Conservation (phyloP, 176 grass and related monocot species). For the Otatea glauca region DNA sequence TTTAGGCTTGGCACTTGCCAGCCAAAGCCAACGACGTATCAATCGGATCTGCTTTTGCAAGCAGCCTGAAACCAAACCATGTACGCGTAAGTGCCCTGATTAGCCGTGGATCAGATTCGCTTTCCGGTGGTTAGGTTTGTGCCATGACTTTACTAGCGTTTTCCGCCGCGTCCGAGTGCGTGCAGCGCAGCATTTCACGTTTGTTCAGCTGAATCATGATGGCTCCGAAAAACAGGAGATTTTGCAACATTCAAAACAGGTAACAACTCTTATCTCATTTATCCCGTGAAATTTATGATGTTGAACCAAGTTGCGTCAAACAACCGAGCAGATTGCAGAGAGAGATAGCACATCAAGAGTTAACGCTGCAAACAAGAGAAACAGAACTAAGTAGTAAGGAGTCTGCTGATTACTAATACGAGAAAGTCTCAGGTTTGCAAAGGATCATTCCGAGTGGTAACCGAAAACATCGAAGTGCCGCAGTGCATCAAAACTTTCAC, state of each 20-base stretch:
- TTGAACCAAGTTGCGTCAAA: not conserved
- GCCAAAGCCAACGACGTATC: not conserved
- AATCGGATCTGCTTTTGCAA: slow-evolving; percentile 30
- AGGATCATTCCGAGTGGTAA: not conserved
- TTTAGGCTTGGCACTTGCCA: not conserved
- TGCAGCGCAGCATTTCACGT: not conserved
- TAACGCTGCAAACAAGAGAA: not conserved
- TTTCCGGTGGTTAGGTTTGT: not conserved
- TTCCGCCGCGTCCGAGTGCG: not conserved
- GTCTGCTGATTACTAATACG: slow-evolving; percentile 2
- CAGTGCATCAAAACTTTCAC: slow-evolving; percentile 45
- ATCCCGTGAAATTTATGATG: not conserved
- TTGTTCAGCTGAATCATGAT: too few species aligned
- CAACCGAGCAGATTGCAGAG: not conserved
- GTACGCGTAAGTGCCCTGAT: not conserved
- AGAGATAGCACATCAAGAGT: not conserved
- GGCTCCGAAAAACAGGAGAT: not conserved
- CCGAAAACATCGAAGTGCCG: slow-evolving; percentile 26
- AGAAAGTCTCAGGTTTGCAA: not conserved
- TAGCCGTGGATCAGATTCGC: not conserved
- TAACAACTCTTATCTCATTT: not conserved
- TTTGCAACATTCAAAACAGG: not conserved
- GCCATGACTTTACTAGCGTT: not conserved
- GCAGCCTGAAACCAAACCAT: slow-evolving; percentile 28
- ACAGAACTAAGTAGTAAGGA: not conserved